phyloP scores from a whole-genome alignment of 2,329 filamentous ascomycete species.

The Aspergillus alliaceus region DNA sequence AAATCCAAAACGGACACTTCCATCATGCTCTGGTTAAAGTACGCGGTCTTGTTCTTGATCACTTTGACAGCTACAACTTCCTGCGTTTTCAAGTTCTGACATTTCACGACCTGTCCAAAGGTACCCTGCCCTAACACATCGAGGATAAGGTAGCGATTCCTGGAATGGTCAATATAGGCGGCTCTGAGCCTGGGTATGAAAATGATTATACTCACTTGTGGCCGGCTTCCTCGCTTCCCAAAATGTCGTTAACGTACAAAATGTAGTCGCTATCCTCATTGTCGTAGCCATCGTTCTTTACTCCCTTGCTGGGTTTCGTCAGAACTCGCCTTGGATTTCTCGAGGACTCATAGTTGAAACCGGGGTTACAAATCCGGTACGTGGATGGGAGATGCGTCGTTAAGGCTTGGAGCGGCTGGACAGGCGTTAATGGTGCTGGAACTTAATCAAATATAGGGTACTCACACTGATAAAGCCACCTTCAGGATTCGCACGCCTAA shows the following conservation, averaged over 20 bases:
- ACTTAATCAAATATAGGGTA: constrained; percentile 9
- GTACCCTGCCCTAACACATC: constrained; percentile 97
- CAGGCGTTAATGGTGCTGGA: constrained; percentile 16
- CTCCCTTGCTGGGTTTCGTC: constrained; percentile 96
- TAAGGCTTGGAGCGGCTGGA: constrained; percentile 86
- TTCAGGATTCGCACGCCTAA: constrained; percentile 90
- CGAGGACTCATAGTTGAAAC: constrained; percentile 98
- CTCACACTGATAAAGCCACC: constrained; percentile 96
- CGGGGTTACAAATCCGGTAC: constrained; percentile 96
- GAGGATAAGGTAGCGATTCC: constrained; percentile 93
- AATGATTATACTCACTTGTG: constrained; percentile 70
- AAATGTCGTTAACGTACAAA: constrained; percentile 96
- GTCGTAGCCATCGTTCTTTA: constrained; percentile 98
- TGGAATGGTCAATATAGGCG: constrained; percentile 34
- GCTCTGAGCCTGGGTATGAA: neutral
- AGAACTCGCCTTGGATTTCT: constrained; percentile 92
- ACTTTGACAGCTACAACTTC: constrained; percentile 99
- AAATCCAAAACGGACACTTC: constrained; percentile 96
- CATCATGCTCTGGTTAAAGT: constrained; percentile 99
- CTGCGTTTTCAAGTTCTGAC: constrained; percentile 96
- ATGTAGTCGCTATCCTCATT: constrained; percentile 99
- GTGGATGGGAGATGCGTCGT: constrained; percentile 91
- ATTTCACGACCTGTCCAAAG: constrained; percentile 98
- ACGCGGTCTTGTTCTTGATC: constrained; percentile 97
- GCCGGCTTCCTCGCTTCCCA: constrained; percentile 95